Conservation (phyloP, 768 basidiomycete species). For the Candolleomyces aberdarensis region DNA sequence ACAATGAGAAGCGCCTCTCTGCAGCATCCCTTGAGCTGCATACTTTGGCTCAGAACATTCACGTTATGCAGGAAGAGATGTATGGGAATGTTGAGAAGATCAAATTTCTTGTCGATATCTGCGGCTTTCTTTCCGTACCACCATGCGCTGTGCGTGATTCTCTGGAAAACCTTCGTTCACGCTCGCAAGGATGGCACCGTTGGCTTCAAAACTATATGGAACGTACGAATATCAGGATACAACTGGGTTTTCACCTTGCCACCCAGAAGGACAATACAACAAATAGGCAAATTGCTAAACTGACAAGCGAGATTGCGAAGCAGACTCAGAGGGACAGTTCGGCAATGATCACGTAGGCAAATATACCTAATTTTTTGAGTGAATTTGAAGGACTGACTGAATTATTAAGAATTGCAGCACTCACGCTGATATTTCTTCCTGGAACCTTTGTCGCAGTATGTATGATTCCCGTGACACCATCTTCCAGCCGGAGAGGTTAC, state of each 20-base stretch:
- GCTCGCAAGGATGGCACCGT: background rate
- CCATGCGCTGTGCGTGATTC: background rate
- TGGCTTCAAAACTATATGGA: background rate
- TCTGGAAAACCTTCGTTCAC: background rate
- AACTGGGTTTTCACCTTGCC: slow-evolving; percentile 1
- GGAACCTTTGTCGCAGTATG: slow-evolving; percentile 3
- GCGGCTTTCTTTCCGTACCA: too few relatives aligned
- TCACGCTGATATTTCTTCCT: slow-evolving; percentile 2
- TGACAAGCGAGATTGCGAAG: background rate
- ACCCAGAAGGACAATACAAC: background rate
- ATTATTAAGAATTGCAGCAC: background rate
- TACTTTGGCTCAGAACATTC: background rate
- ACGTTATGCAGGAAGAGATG: background rate
- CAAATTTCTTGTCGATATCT: background rate
- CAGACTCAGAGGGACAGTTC: slow-evolving; percentile 1
- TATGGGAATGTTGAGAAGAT: background rate
- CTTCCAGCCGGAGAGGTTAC: too few relatives aligned
- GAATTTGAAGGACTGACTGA: background rate
- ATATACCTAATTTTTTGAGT: too few relatives aligned
- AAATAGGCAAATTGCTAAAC: background rate
- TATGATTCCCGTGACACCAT: background rate
- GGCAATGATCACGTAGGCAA: slow-evolving; percentile 2
- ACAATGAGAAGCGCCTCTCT: background rate
- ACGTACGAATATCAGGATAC: slow-evolving; percentile 1
- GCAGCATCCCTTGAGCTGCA: background rate